These are phyloP conservation scores for Alternaria triticina DNA, from an alignment of 2,329 filamentous ascomycete species.

Conservation along the genomic window DNA sequence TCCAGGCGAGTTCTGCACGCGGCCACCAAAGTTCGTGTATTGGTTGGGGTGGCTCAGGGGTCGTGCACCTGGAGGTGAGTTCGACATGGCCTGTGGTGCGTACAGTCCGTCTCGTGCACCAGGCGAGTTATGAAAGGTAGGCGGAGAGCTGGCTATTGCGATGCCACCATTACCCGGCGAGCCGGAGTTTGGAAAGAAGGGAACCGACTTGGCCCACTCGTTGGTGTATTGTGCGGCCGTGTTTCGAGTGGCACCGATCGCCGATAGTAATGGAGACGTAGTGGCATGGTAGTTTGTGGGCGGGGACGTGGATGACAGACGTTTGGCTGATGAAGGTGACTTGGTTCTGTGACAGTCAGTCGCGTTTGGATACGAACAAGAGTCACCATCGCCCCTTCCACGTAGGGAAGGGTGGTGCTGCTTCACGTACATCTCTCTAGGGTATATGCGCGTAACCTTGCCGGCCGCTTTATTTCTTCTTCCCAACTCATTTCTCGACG, in stretches of 20 bases:
- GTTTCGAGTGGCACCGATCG: constrained; percentile 46
- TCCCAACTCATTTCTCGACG: constrained; percentile 51
- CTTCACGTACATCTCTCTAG: constrained; percentile 46
- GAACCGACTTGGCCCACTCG: constrained; percentile 57
- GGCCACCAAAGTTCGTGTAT: constrained; percentile 52
- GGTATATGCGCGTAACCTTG: constrained; percentile 49
- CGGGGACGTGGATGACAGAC: constrained; percentile 45
- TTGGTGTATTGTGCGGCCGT: constrained; percentile 49
- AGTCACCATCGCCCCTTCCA: neutral
- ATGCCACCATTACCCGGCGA: constrained; percentile 50
- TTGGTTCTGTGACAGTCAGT: constrained; percentile 41
- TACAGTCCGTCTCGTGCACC: constrained; percentile 39
- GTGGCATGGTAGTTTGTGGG: constrained; percentile 45
- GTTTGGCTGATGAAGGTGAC: constrained; percentile 42
- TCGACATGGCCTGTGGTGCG: constrained; percentile 49
- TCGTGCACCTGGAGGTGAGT: constrained; percentile 44
- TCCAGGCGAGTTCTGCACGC: constrained; percentile 40
- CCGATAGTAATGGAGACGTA: constrained; percentile 48
- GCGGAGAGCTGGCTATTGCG: constrained; percentile 55
- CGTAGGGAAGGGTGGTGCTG: neutral
- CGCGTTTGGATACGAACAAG: constrained; percentile 5
- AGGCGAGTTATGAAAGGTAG: constrained; percentile 45
- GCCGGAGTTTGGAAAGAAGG: constrained; percentile 50
- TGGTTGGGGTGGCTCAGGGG: constrained; percentile 57
- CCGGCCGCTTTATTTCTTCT: constrained; percentile 48